A percentile compares a stretch with the other conserved stretches of the same genome.
Conservation (phyloP, 2,329 filamentous ascomycete species). For the Stemphylium lycopersici region DNA sequence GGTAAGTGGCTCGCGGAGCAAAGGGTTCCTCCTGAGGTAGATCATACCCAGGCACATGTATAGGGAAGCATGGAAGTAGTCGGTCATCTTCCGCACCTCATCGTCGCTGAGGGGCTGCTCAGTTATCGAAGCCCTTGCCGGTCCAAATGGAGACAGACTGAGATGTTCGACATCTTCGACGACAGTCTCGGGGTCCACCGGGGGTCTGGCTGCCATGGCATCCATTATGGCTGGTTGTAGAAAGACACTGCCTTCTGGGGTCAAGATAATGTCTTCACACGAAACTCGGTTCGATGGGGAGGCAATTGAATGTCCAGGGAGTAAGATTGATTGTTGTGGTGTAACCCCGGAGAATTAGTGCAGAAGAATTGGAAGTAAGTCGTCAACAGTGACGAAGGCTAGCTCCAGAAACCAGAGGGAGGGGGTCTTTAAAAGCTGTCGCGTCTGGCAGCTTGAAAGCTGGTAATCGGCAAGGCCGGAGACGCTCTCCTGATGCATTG, state of each 20-base stretch:
- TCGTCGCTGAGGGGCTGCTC: slow-evolving; percentile 67
- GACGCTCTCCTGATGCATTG: slow-evolving; percentile 23
- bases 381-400: background rate
- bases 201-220: slow-evolving; percentile 29
- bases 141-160: slow-evolving; percentile 65
- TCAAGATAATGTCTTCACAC: slow-evolving; percentile 5
- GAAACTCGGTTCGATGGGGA: slow-evolving; percentile 2
- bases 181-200: slow-evolving; percentile 32
- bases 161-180: slow-evolving; percentile 38
- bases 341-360: background rate
- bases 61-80: slow-evolving; percentile 75
- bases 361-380: background rate
- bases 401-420: background rate
- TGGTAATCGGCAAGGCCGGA: slow-evolving; percentile 8
- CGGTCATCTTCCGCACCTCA: slow-evolving; percentile 71
- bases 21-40: slow-evolving; percentile 75
- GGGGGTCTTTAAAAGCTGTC: slow-evolving; percentile 15
- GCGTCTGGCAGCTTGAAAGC: slow-evolving; percentile 9
- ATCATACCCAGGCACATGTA: slow-evolving; percentile 83
- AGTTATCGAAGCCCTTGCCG: slow-evolving; percentile 68
- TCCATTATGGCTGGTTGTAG: slow-evolving; percentile 25
- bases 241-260: slow-evolving; percentile 7
- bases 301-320: background rate
- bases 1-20: slow-evolving; percentile 72
- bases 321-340: background rate